Percentiles rank a stretch among this genome's conserved stretches.
phyloP scores from a whole-genome alignment of 495 filamentous ascomycete genomes.

The Neurospora sublineolata region DNA sequence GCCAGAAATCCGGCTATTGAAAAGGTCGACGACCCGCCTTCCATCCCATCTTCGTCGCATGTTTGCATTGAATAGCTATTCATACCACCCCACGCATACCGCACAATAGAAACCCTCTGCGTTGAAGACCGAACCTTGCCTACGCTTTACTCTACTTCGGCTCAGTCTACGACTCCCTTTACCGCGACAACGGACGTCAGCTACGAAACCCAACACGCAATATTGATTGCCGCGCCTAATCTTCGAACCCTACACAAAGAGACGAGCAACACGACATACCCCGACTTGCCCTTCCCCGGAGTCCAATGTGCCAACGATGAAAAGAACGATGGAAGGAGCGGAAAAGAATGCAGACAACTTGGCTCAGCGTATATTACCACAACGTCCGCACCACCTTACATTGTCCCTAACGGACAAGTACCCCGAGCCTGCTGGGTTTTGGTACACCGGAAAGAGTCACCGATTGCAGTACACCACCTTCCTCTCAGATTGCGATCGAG shows the following conservation, averaged over 20 bases:
- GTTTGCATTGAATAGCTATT: background rate
- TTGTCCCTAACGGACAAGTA: constrained; percentile 26
- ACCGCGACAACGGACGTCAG: background rate
- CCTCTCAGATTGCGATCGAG: constrained; percentile 34
- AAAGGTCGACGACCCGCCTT: background rate
- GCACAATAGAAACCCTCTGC: background rate
- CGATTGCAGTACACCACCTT: constrained; percentile 34
- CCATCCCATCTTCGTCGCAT: background rate
- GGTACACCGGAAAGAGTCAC: constrained; percentile 25
- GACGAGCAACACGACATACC: background rate
- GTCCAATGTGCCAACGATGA: constrained; percentile 23
- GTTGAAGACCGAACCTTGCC: background rate
- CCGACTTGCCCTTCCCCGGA: background rate
- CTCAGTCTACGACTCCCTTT: background rate
- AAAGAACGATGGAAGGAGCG: constrained; percentile 39
- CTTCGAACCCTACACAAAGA: background rate
- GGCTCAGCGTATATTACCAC: constrained; percentile 32
- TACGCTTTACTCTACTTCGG: background rate
- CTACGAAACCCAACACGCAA: background rate
- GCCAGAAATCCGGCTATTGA: background rate
- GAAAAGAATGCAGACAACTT: constrained; percentile 32
- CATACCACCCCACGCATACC: background rate
- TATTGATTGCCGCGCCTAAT: background rate
- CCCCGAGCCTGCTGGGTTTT: constrained; percentile 25
- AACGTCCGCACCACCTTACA: constrained; percentile 32